Base-by-base conservation (phyloP, 306 rosid genomes). In the Acacia crassicarpa region DNA sequence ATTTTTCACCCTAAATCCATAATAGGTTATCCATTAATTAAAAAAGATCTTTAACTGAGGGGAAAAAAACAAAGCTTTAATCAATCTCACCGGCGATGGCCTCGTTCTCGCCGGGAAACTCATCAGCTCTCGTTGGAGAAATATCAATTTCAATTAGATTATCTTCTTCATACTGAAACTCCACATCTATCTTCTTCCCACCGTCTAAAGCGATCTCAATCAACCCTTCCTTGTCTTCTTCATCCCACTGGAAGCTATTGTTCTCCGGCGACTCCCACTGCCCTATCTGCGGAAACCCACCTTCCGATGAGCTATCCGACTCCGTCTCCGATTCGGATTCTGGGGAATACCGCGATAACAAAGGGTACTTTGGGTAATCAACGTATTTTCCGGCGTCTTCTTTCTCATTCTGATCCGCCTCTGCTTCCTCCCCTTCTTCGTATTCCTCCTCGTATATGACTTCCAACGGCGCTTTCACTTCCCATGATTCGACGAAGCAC, bases 151-250 rank as follows among this genome's bases (percentile, higher is more conserved):
- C 92, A n/a, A 89, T 86, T 80, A 89, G 72, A 83, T 89, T 89
- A 69, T 89, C 92, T 51, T 89, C 92, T 67, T 89, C 92, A 13
- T 78, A 83, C 7, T 83, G 87, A 67, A 86, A 83, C 30, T 63
- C 87, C 81, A 81, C 48, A 5, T 33, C 77, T 25, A 75, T 68
- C 72, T 72, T 89, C 62, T 84, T 86, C 15, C 80, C 79, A 38
- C 85, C 87, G 54, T 90, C 95, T 82, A 95, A 84, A 32, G 95
- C 85, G 78, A 95, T 95, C 90, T 95, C 99, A 67, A 95, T 95
- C 22, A 95, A 65, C 67, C 92, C 97, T 43, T 93, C 99, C 38
- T 86, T 86, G 49, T 93, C 98, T 72, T 93, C 98, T 33, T 90
- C 97, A 20, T 88, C 94, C 97, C 94, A 91, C 78, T 59, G 27